Base-by-base conservation (phyloP, 164 flowering plant species). In the Chloranthus sessilifolius region DNA sequence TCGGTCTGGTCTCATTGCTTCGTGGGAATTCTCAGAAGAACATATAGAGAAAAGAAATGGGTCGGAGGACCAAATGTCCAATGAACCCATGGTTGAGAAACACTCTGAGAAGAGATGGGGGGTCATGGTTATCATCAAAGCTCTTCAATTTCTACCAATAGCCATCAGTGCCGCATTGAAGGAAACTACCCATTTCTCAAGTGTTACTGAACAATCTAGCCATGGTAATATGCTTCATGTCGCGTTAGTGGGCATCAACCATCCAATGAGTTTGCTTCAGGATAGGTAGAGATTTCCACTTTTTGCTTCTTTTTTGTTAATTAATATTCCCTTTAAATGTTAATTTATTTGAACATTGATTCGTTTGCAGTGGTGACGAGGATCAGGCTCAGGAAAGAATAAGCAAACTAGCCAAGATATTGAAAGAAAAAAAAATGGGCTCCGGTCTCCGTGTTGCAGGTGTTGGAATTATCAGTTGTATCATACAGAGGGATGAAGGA, bases 321-420 rank as follows among this genome's bases (percentile, higher is more conserved):
- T 31, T 44, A 17, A 44, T 12, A 9, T 21, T 44, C n/a, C 16
- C 30, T 14, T 27, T 3, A 42, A 42, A 42, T 21, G 10, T 42
- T 10, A n/a, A n/a, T 42, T 21, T 20, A 11, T 42, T n/a, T 22
- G 12, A 5, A 42, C 16, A 21, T 28, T 7, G 11, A 17, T 21
- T 27, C 11, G 16, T 62, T 68, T 72, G 59, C 81, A 94, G 99
- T 73, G 99, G 99, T 36, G 99, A 94, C 57, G 99, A 94, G 67
- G 99, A 94, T 76, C 99, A 94, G 71, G 97, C 99, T 57, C 99
- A 89, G 71, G 99, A 89, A 72, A 85, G 99, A 76, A 68, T 90
- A 17, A 67, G 83, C 62, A 94, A 85, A 70, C 68, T 94, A 52
- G 96, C 95, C 55, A 94, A 87, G 68, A 89, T 80, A 66, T 81